Evolutionary conservation across 2,329 filamentous ascomycete genomes (phyloP).

Genomic region (Stachybotrys chlorohalonatus): DNA sequence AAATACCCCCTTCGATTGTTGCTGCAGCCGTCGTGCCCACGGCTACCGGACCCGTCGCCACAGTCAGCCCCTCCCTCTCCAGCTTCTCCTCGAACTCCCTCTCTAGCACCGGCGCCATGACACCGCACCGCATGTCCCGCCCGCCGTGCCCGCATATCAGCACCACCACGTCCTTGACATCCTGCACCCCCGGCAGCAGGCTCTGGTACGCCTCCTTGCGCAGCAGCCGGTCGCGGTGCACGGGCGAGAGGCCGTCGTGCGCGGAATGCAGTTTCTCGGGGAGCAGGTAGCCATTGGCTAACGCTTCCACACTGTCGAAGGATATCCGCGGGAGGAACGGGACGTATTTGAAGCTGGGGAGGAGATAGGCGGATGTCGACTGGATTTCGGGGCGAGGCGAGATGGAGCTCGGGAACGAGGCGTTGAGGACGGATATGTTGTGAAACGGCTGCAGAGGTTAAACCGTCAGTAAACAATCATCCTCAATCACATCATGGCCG

Average conservation of each 20-base stretch:
- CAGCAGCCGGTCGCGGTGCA: constrained; percentile 42
- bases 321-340: constrained; percentile 58
- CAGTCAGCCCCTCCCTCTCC: constrained; percentile 34
- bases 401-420: constrained; percentile 59
- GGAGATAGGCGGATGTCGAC: constrained; percentile 61
- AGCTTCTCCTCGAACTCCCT: constrained; percentile 60
- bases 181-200: constrained; percentile 46
- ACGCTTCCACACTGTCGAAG: constrained; percentile 43
- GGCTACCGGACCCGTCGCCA: constrained; percentile 37
- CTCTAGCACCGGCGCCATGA: constrained; percentile 65
- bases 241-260: constrained; percentile 50
- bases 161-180: constrained; percentile 61
- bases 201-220: constrained; percentile 43
- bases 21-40: constrained; percentile 10
- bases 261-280: constrained; percentile 52
- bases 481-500: not conserved
- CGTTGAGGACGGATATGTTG: constrained; percentile 67
- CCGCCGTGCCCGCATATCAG: constrained; percentile 83
- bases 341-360: constrained; percentile 78
- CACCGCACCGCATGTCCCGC: constrained; percentile 73
- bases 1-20: constrained; percentile 10
- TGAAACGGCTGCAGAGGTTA: constrained; percentile 61
- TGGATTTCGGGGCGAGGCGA: constrained; percentile 33
- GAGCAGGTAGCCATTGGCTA: constrained; percentile 58
- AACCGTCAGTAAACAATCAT: not conserved